Base-by-base conservation (phyloP, 2,329 filamentous ascomycete species). In the Pseudogymnoascus sp. region DNA sequence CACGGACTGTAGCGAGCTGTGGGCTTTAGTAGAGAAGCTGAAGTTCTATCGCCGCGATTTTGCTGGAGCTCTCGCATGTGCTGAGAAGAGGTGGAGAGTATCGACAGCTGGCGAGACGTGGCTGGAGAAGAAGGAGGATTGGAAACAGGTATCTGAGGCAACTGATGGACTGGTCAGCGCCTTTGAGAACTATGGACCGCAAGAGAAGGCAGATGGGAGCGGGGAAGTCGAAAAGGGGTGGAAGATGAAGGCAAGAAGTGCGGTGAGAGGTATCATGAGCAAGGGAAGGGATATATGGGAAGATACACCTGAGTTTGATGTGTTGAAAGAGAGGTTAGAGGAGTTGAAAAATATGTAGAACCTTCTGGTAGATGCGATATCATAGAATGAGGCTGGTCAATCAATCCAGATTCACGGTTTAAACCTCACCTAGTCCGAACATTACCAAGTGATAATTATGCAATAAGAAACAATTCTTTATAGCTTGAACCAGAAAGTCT, bases 11-110 rank as follows among this genome's bases (percentile, higher is more conserved):
- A 83, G 87, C 0, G 83, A 86, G 27, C 83, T 96, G 1, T 97
- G 92, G 91, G 80, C 82, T 1, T 77, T 95, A 0, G 80, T 95
- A 0, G 82, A 87, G 0, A 84, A 86, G 4, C 78, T 95, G 13
- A 85, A 90, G 4, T 79, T 87, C 12, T 97, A 91, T 85, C 83
- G 86, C 6, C 76, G 83, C 2, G 88, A 90, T 61, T 89, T 88
- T 1, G 76, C 78, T 0, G 86, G 86, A 1, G 90, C 92, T 4
- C 80, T 97, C 1, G 89, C 92, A 5, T 91, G 90, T 1, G 85
- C 92, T 31, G 94, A 97, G 76, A 92, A 93, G 71, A 91, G 88
- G 0, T 99, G 93, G 92, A 84, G 94, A 2, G 85, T 89, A 0
- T 84, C 88, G 0, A 78, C 84, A 29, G 71, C 75, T 73, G 71